These are phyloP conservation scores for Lactarius psammicola DNA, from an alignment of 768 basidiomycete species.

Conservation along the genomic window DNA sequence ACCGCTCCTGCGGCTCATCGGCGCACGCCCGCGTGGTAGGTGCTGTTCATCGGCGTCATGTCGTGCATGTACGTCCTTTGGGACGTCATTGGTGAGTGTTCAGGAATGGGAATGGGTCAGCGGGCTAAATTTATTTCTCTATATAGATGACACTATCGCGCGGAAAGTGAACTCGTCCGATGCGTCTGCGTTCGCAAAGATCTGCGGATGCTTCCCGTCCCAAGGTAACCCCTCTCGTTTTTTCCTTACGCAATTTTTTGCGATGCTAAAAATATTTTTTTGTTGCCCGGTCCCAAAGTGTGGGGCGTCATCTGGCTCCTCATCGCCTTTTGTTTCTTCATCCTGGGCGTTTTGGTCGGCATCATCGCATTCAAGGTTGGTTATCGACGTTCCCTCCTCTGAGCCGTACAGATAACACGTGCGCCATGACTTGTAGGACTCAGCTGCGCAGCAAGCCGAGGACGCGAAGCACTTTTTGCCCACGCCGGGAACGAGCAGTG, in stretches of 20 bases:
- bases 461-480: conserved; percentile 60
- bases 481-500: conserved; percentile 50
- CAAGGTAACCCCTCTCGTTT: conserved; percentile 46
- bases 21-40: conserved; percentile 47
- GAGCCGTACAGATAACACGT: neutral
- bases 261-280: neutral
- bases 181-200: conserved; percentile 78
- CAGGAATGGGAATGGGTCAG: neutral
- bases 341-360: conserved; percentile 71
- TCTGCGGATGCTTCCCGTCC: conserved; percentile 85
- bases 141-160: conserved; percentile 75
- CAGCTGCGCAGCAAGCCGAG: conserved; percentile 51
- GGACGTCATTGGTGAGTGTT: conserved; percentile 73
- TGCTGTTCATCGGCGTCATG: conserved; percentile 85
- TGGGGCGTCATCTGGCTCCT: conserved; percentile 92
- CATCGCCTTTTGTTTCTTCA: conserved; percentile 71
- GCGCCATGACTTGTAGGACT: conserved; percentile 45
- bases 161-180: conserved; percentile 87
- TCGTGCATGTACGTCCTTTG: conserved; percentile 84
- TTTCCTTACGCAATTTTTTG: neutral
- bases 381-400: conserved; percentile 5
- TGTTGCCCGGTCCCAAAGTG: conserved; percentile 43
- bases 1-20: neutral
- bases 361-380: conserved; percentile 77
- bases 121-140: neutral